Evolutionary conservation across 2,329 filamentous ascomycete genomes (phyloP).

Genomic region (Exserohilum turcica): DNA sequence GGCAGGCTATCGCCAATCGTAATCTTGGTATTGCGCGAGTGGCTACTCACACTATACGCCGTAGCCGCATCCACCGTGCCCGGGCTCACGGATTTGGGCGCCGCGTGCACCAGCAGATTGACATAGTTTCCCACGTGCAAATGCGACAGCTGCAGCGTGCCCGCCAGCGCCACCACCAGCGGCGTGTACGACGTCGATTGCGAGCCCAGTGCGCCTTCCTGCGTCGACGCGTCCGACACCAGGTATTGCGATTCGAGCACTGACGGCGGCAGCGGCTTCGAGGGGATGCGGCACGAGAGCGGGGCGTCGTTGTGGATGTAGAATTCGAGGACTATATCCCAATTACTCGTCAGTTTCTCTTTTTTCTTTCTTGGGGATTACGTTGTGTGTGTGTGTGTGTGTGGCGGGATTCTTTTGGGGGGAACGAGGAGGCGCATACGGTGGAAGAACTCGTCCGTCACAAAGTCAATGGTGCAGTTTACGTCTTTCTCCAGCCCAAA

Average conservation of each 20-base stretch:
- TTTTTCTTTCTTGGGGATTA: no score
- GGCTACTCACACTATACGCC: conserved; percentile 80
- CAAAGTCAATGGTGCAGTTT: conserved; percentile 80
- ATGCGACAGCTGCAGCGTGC: conserved; percentile 81
- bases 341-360: no score
- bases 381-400: no score
- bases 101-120: conserved; percentile 81
- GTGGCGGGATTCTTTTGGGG: not conserved
- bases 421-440: not conserved
- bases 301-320: conserved; percentile 97
- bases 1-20: conserved; percentile 87
- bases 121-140: conserved; percentile 88
- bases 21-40: conserved; percentile 64
- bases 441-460: conserved; percentile 82
- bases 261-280: conserved; percentile 64
- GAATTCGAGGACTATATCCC: conserved; percentile 79
- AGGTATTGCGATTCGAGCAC: conserved; percentile 41
- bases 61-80: conserved; percentile 86
- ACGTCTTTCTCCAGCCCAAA: conserved; percentile 82
- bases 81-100: conserved; percentile 57
- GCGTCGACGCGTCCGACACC: conserved; percentile 47
- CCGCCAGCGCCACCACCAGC: conserved; percentile 84
- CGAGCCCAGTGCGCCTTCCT: conserved; percentile 43
- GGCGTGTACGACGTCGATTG: conserved; percentile 67
- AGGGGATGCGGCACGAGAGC: conserved; percentile 85